Conservation (phyloP, 176 grass and related monocot genomes). For the sorghum (Sorghum bicolor) region Sorghum_bicolor_NCBIv3 NC_012872.2:61813501-61814000, state of each 20-base stretch:
- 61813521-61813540: constrained; percentile 79
- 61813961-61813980: constrained; percentile 88
- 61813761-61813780: constrained; percentile 47
- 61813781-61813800: constrained; percentile 53
- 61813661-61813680: constrained; percentile 38
- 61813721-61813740: constrained; percentile 75
- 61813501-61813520: constrained; percentile 62
- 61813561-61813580: constrained; percentile 44
- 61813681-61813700: not conserved
- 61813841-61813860: constrained; percentile 33
- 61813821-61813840: constrained; percentile 73
- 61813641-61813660: constrained; percentile 84
- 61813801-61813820: constrained; percentile 70
- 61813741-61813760: constrained; percentile 79
- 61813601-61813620: constrained; percentile 63
- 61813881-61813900: constrained; percentile 48
- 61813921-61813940: constrained; percentile 63
- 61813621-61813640: constrained; percentile 76
- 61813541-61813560: constrained; percentile 72
- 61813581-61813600: constrained; percentile 67
- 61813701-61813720: constrained; percentile 70
- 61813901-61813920: constrained; percentile 22
- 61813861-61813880: constrained; percentile 18
- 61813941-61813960: constrained; percentile 73
- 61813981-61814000: constrained; percentile 68